Conservation (phyloP, 2,329 filamentous ascomycete genomes). For the Eutypa lata region DNA sequence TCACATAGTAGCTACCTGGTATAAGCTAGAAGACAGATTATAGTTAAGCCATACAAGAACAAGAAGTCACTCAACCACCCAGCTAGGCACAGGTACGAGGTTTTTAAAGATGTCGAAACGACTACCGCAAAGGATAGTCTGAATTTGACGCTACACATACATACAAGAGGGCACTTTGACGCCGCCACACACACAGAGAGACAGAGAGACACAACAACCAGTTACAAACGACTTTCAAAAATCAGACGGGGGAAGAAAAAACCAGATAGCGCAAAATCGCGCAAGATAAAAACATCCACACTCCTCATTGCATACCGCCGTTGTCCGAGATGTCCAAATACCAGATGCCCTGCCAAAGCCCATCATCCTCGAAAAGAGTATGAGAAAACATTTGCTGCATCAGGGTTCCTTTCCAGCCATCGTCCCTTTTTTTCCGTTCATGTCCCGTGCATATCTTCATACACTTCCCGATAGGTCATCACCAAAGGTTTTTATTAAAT, state of each 20-base stretch:
- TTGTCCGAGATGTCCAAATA: conserved; percentile 26
- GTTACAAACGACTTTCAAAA: too few species aligned
- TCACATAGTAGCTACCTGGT: too few species aligned
- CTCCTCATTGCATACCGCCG: neutral
- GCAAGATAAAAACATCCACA: neutral
- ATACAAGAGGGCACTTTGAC: too few species aligned
- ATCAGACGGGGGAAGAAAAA: conserved; percentile 27
- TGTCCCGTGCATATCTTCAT: conserved; percentile 1
- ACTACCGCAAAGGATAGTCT: too few species aligned
- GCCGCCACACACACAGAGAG: too few species aligned
- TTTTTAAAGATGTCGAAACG: too few species aligned
- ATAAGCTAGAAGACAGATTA: too few species aligned
- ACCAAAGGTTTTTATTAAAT: neutral
- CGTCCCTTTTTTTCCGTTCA: conserved; percentile 19
- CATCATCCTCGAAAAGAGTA: conserved; percentile 20
- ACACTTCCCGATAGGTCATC: neutral
- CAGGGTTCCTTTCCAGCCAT: conserved; percentile 10
- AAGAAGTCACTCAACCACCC: too few species aligned
- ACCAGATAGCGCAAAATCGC: conserved; percentile 11
- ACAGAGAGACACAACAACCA: too few species aligned
- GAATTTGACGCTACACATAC: too few species aligned
- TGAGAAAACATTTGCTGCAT: conserved; percentile 23
- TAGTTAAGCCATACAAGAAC: too few species aligned
- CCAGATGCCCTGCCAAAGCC: conserved; percentile 22
- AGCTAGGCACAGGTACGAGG: too few species aligned